Base-by-base conservation (phyloP, 2,329 filamentous ascomycete species). In the Cercospora janseana region DNA sequence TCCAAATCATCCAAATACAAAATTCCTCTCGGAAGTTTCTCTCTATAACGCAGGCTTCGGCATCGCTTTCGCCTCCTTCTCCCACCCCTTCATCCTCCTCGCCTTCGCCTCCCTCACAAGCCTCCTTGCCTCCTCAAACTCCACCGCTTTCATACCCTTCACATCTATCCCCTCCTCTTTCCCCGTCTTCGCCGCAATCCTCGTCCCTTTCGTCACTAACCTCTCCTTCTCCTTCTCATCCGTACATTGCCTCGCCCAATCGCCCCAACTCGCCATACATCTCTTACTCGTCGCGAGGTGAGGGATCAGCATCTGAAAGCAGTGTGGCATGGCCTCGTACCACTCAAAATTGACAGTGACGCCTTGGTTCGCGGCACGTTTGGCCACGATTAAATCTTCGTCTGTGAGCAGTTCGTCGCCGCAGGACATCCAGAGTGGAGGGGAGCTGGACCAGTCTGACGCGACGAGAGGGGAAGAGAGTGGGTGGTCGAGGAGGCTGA, bases 241-340 rank as follows among this genome's bases (percentile, higher is more conserved):
- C 3, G 65, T 60, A 55, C 55, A 63, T 7, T 51, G 52, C 28
- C 57, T 51, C 6, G 55, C 60, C 49, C 66, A 69, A 4, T 56
- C 54, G 0, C 63, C 69, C 61, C 67, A 72, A 35, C 67, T 67
- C 5, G 60, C 61, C 15, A 72, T 59, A 61, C 70, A 71, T 46
- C 68, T 54, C 5, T 61, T 51, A 5, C 63, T 59, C 0, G 55
- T 66, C 3, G 56, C 41, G 2, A 68, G 47, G 1, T 57, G 49
- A n/a, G 72, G 71, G 3, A 76, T 52, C 48, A 77, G 52, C 68
- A 75, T 68, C 0, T 63, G 68, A 57, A 78, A 92, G 59, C 80
- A 82, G 69, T 91, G 87, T 46, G 88, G 86, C 87, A 92, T 92
- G 3, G 81, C 85, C 66, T 90, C 83, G 64, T 83, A 93, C 69